Base-by-base conservation (phyloP, 768 basidiomycete genomes). In the Auricularia sp. region DNA sequence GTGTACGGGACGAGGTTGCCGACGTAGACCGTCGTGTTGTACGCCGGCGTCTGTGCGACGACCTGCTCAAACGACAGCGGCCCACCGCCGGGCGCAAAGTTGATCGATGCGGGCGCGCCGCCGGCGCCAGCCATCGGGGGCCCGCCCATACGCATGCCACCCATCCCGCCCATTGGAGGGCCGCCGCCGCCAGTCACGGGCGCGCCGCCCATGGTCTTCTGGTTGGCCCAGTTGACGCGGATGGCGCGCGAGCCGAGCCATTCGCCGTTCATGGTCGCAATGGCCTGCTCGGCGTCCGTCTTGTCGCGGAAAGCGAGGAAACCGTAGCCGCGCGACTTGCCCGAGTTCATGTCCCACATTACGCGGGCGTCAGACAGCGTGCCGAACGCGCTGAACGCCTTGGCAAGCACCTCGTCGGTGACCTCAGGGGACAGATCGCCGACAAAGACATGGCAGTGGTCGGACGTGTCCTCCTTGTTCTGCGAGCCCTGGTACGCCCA, bases 291-390 rank as follows among this genome's bases (percentile, higher is more conserved):
- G 37, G 97, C 97, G 72, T 99, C 97, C 63, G 96, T 93, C 79
- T 96, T 95, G 81, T 99, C 97, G 71, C 96, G 85, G 84, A 98
- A 98, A 2, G 96, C 95, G 68, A 98, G 85, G 83, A 98, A 98
- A 62, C 96, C 95, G 73, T 98, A 98, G 51, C 96, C 96, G 71
- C 96, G 89, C 72, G 90, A 93, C 80, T 98, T 98, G 67, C 97
- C 97, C 63, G 95, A 96, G 78, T 95, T 97, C 94, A 98, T 98
- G 75, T 99, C 97, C 96, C 96, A 98, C 96, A 98, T 98, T 67
- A 98, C 97, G 39, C 97, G 86, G 62, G 96, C 96, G 76, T 99
- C 97, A 62, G 93, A 95, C 78, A 99, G 83, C 67, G 90, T 90
- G 37, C 94, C 95, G 74, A 99, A 99, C 45, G 96, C 96, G 71